Conservation (phyloP, 1,284 basidiomycete genomes). For the Phellopilus nigrolimitatus region DNA sequence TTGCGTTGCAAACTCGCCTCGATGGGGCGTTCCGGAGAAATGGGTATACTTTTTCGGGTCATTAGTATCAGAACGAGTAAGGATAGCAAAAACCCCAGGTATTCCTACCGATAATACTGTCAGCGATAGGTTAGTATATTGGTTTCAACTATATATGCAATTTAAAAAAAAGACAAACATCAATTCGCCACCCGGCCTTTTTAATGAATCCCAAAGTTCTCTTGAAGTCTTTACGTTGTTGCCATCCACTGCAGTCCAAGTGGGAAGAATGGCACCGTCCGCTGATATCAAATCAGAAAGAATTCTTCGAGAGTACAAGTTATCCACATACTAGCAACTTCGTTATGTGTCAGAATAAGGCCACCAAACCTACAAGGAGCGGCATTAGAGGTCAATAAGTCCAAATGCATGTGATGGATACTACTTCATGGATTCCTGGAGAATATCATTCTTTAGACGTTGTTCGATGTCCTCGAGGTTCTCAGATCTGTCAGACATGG, state of each 20-base stretch:
- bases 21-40: slow-evolving; percentile 84
- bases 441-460: slow-evolving; percentile 87
- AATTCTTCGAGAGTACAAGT: too few relatives aligned
- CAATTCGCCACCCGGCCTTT: slow-evolving; percentile 84
- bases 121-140: slow-evolving; percentile 8
- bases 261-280: slow-evolving; percentile 82
- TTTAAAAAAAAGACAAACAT: slow-evolving; percentile 49
- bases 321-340: slow-evolving; percentile 52
- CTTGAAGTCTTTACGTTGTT: slow-evolving; percentile 83
- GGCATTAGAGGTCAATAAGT: slow-evolving; percentile 11
- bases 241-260: slow-evolving; percentile 91
- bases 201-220: slow-evolving; percentile 86
- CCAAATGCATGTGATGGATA: slow-evolving; percentile 22
- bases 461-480: slow-evolving; percentile 95
- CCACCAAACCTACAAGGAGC: slow-evolving; percentile 69
- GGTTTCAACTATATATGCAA: neutral
- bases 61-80: neutral
- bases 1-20: slow-evolving; percentile 43
- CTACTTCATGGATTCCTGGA: slow-evolving; percentile 80
- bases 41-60: slow-evolving; percentile 68
- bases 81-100: slow-evolving; percentile 4
- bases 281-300: too few relatives aligned
- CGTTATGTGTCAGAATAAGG: slow-evolving; percentile 90
- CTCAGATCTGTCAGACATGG: slow-evolving; percentile 87
- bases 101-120: slow-evolving; percentile 58